These are phyloP conservation scores for Hysterium pulicare DNA, from an alignment of 2,329 filamentous ascomycete species.

Conservation along the genomic window DNA sequence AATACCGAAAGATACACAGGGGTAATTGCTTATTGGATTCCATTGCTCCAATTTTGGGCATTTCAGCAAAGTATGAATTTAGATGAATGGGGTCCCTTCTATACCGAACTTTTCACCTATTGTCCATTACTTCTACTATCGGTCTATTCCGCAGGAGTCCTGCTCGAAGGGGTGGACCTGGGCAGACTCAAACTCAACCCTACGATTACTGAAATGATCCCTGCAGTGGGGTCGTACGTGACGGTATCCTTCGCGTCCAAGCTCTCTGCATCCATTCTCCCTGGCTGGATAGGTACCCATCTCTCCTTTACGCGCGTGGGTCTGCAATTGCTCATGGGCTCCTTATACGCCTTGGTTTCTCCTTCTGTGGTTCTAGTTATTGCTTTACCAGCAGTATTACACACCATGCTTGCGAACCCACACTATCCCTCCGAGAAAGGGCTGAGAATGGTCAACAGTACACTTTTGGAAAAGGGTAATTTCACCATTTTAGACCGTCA, in stretches of 20 bases:
- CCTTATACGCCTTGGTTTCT: constrained; percentile 61
- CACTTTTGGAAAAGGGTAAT: constrained; percentile 57
- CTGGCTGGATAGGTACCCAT: constrained; percentile 57
- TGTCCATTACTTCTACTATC: constrained; percentile 48
- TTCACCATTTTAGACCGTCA: constrained; percentile 76
- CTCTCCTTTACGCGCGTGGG: constrained; percentile 68
- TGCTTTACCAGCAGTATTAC: constrained; percentile 68
- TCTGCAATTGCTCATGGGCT: constrained; percentile 65
- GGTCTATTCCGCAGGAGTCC: constrained; percentile 41
- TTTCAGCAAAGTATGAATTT: constrained; percentile 63
- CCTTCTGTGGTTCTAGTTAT: constrained; percentile 67
- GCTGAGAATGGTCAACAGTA: constrained; percentile 61
- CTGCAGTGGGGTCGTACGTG: constrained; percentile 64
- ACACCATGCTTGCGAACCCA: constrained; percentile 68
- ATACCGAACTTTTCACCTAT: constrained; percentile 71
- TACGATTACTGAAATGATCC: constrained; percentile 60
- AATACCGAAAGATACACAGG: constrained; percentile 57
- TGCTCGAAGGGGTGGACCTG: constrained; percentile 61
- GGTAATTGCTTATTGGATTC: constrained; percentile 71
- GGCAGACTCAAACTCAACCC: constrained; percentile 53
- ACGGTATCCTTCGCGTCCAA: constrained; percentile 55
- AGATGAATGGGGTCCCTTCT: constrained; percentile 68
- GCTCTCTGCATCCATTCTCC: constrained; percentile 39
- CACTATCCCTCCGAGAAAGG: constrained; percentile 65
- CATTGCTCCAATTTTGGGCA: constrained; percentile 68